phyloP scores from a whole-genome alignment of 805 yeast species.

The Suhomyces tanzawaensis region DNA sequence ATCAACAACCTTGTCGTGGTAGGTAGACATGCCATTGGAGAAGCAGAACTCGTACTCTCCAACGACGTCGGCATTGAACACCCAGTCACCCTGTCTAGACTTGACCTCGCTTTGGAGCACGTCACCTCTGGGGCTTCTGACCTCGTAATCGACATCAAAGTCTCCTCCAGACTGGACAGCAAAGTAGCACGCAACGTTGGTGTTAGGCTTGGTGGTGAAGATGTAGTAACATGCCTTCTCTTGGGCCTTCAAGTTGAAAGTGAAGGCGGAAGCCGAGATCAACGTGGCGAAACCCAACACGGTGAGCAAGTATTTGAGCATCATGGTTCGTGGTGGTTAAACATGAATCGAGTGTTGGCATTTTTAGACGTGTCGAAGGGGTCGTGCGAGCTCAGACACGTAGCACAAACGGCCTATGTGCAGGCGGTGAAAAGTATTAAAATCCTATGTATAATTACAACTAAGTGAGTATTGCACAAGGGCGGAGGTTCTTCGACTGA shows the following conservation, averaged over 20 bases:
- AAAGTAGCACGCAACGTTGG: constrained; percentile 71
- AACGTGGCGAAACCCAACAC: constrained; percentile 26
- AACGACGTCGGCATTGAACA: constrained; percentile 56
- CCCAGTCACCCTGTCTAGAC: constrained; percentile 78
- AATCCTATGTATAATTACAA: too few relatives aligned
- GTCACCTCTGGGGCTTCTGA: constrained; percentile 56
- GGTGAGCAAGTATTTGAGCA: constrained; percentile 1
- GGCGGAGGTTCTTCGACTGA: too few relatives aligned
- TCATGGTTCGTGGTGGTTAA: constrained; percentile 3
- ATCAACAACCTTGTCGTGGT: constrained; percentile 80
- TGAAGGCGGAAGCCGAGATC: constrained; percentile 57
- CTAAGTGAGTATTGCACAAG: too few relatives aligned
- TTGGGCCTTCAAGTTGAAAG: constrained; percentile 72
- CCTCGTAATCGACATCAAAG: constrained; percentile 72
- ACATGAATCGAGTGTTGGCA: neutral
- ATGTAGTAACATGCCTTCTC: constrained; percentile 71
- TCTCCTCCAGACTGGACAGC: constrained; percentile 82
- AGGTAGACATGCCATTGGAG: constrained; percentile 74
- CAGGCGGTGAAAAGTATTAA: too few relatives aligned
- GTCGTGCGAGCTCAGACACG: neutral
- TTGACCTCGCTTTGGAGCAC: constrained; percentile 53
- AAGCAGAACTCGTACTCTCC: constrained; percentile 93
- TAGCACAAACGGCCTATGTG: too few relatives aligned
- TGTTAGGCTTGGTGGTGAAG: constrained; percentile 56
- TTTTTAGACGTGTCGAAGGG: constrained; percentile 10